These are phyloP conservation scores for Cryptococcus maquisensis DNA, from an alignment of 1,284 basidiomycete genomes.

Conservation along the genomic window DNA sequence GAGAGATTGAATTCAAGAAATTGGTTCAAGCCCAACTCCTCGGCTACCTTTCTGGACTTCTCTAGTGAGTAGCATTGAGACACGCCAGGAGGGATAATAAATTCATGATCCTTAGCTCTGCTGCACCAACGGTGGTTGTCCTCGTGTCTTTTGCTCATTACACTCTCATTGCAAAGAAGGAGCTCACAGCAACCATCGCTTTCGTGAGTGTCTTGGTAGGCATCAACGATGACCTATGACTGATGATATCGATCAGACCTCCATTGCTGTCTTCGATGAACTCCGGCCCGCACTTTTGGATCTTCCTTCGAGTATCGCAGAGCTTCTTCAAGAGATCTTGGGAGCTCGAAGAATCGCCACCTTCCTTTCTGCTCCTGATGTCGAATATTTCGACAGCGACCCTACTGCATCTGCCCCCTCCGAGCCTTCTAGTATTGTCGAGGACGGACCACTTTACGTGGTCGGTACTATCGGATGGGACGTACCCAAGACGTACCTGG, in stretches of 20 bases:
- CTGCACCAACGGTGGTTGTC: constrained; percentile 35
- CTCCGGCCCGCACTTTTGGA: constrained; percentile 20
- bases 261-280: constrained; percentile 61
- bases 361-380: constrained; percentile 22
- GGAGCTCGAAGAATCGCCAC: constrained; percentile 25
- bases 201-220: constrained; percentile 52
- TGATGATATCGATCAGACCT: constrained; percentile 50
- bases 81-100: not conserved
- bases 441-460: constrained; percentile 15
- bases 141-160: constrained; percentile 57
- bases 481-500: constrained; percentile 1
- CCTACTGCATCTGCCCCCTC: constrained; percentile 9
- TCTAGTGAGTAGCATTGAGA: constrained; percentile 21
- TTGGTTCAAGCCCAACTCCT: constrained; percentile 53
- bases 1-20: constrained; percentile 69
- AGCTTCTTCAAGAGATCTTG: constrained; percentile 23
- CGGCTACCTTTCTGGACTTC: constrained; percentile 15
- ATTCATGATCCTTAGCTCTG: constrained; percentile 24
- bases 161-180: constrained; percentile 55
- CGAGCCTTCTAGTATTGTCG: constrained; percentile 15
- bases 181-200: constrained; percentile 72
- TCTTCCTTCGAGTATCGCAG: constrained; percentile 20
- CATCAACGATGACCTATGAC: not conserved
- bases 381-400: constrained; percentile 46
- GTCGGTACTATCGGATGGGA: constrained; percentile 35